Base-by-base conservation (phyloP, 371 early-diverging fungal genomes). In the Mortierella sp. region DNA sequence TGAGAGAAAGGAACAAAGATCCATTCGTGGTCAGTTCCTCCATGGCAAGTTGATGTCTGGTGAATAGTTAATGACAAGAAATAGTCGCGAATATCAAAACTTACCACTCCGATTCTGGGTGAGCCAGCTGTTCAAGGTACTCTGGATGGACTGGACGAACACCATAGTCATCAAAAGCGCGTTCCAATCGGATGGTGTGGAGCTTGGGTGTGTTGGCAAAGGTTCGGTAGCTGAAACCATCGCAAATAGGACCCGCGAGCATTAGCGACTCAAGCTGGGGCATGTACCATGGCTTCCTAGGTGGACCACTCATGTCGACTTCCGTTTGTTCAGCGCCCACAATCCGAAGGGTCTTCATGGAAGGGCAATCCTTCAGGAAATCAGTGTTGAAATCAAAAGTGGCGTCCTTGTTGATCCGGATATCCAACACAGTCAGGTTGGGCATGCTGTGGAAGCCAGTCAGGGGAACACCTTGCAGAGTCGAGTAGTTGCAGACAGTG, bases 61-160 rank as follows among this genome's bases (percentile, higher is more conserved):
- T n/a, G n/a, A n/a, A n/a, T n/a, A n/a, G n/a, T n/a, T n/a, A n/a
- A n/a, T n/a, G n/a, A n/a, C n/a, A n/a, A 17, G 3, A 43, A 40
- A 3, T 40, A 24, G 16, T 46, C 16, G 8, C 4, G n/a, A 45
- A 13, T 16, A 29, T 8, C 16, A 22, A 5, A 24, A 25, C 50
- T 55, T 59, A 70, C 71, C 70, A 69, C 46, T 54, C 41, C 71
- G 64, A 70, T 19, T 58, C 52, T 5, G 41, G 54, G 0, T 14
- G 46, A 25, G 34, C 29, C 14, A 58, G 50, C 13, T 31, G 34
- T 16, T 57, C 54, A 5, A 22, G 43, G 24, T 62, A 63, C 14
- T 45, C 45, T 16, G 52, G 45, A 16, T 22, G 2, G 43, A 49
- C 22, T 4, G 7, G 12, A 12, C 34, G 45, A 12, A 63, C 63